These are phyloP conservation scores for Beauveria bassiana DNA, from an alignment of 2,329 filamentous ascomycete genomes.

Conservation along the genomic window DNA sequence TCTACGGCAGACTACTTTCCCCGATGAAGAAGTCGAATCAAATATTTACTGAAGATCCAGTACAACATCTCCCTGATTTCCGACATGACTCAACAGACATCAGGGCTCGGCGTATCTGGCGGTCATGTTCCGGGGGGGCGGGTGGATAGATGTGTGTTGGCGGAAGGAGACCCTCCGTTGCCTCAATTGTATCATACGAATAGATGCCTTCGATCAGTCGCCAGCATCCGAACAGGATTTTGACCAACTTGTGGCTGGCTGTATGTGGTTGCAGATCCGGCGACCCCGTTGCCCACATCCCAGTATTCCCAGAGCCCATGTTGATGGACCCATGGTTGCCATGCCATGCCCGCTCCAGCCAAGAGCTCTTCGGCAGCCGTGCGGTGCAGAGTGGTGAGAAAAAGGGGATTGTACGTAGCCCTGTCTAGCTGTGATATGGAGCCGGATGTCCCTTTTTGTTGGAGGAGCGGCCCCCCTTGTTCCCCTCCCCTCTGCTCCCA, in stretches of 20 bases:
- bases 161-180: not conserved
- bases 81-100: too few species aligned
- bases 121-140: not conserved
- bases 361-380: not conserved
- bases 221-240: not conserved
- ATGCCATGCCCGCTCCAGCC: not conserved
- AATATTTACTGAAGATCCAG: too few species aligned
- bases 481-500: not conserved
- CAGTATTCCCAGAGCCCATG: not conserved
- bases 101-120: not conserved
- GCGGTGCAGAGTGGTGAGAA: not conserved
- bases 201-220: not conserved
- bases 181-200: not conserved
- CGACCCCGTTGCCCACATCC: slow-evolving; percentile 3
- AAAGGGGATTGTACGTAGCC: not conserved
- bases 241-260: not conserved
- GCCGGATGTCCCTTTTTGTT: not conserved
- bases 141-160: not conserved
- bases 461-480: not conserved
- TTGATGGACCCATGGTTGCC: too few species aligned
- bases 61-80: too few species aligned
- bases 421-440: slow-evolving; percentile 10
- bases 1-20: not conserved
- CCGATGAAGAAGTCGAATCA: not conserved
- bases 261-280: slow-evolving; percentile 1